Evolutionary conservation across 2,329 filamentous ascomycete species (phyloP), one percentile per base, ranked within the genome.

Genomic region (Penicillium brevicompactum): DNA sequence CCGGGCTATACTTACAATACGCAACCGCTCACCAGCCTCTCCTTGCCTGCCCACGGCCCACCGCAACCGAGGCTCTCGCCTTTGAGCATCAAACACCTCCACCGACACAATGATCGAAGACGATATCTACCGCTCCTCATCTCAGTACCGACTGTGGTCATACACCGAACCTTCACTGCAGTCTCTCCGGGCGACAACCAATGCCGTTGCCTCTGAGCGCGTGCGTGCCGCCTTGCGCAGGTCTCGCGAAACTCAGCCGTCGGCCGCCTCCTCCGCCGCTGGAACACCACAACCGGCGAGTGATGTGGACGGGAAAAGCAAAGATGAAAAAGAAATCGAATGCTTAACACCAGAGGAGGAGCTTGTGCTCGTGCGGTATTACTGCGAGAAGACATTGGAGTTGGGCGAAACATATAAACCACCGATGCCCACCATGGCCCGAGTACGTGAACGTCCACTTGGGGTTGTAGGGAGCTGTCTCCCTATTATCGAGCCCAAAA

Each of bases 131-230:
- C 87, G 91, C 31, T 84, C 89, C 49, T 96, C 93, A 0, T 93
- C 91, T 45, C 94, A 99, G 74, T 97, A 87, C 71, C 86, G 90
- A 42, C 82, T 95, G 55, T 99, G 94, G 94, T 96, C 92, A 10
- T 97, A 93, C 76, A 91, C 91, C 0, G 84, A 87, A 2, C 76
- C 85, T 3, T 85, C 87, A 38, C 84, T 99, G 4, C 80, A 83
- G 46, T 82, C 87, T 2, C 82, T 93, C 22, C 90, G 94, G 55
- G 78, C 82, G 41, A 88, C 88, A 62, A 96, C 92, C 31, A 97
- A 97, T 76, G 77, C 82, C 9, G 82, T 90, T 47, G 94, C 94
- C 70, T 75, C 88, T 76, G 81, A 93, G 57, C 85, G 87, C 60
- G 80, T 87, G 67, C 75, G 81, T 67, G 76, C 81, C 64, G 83